Percentiles rank a stretch among this genome's conserved stretches.
Conservation (phyloP, 2,329 filamentous ascomycete species). For the Penicillium janthinellum region DNA sequence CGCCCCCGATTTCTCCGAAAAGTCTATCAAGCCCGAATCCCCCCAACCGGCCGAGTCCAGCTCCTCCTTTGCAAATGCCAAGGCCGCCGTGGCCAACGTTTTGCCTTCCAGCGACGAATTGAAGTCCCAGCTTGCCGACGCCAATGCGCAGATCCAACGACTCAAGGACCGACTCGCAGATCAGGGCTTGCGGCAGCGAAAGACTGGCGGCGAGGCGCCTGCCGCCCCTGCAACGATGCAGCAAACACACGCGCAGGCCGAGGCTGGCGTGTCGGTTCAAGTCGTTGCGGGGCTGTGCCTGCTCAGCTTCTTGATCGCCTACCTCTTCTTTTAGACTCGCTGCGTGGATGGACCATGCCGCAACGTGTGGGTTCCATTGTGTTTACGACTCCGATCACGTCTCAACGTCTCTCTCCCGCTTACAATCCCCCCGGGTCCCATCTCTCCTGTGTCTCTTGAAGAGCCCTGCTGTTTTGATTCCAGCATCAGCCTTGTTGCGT, state of each 20-base stretch:
- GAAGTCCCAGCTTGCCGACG: conserved; percentile 71
- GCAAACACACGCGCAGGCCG: conserved; percentile 59
- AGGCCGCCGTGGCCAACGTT: conserved; percentile 53
- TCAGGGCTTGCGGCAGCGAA: conserved; percentile 76
- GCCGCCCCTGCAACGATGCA: conserved; percentile 52
- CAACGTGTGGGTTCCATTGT: conserved; percentile 12
- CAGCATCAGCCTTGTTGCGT: conserved; percentile 30
- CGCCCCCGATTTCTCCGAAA: conserved; percentile 40
- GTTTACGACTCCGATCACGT: conserved; percentile 27
- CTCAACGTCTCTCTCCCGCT: conserved; percentile 20
- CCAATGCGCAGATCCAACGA: conserved; percentile 70
- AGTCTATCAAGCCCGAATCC: conserved; percentile 39
- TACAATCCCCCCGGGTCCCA: conserved; percentile 20
- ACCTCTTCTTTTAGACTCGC: conserved; percentile 81
- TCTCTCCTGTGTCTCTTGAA: conserved; percentile 29
- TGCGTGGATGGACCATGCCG: conserved; percentile 9
- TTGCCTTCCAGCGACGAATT: conserved; percentile 62
- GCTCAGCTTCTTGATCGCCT: conserved; percentile 88
- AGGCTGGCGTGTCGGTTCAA: conserved; percentile 79
- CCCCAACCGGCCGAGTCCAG: conserved; percentile 37
- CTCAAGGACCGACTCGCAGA: conserved; percentile 67
- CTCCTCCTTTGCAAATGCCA: conserved; percentile 40
- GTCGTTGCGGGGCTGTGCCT: conserved; percentile 82
- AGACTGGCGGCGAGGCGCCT: conserved; percentile 61
- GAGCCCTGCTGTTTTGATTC: conserved; percentile 28